A percentile compares a stretch with the other conserved stretches of the same genome.
These are phyloP conservation scores for Aspergillus fumigatiaffinis DNA, from an alignment of 2,329 filamentous ascomycete species.

Conservation along the genomic window DNA sequence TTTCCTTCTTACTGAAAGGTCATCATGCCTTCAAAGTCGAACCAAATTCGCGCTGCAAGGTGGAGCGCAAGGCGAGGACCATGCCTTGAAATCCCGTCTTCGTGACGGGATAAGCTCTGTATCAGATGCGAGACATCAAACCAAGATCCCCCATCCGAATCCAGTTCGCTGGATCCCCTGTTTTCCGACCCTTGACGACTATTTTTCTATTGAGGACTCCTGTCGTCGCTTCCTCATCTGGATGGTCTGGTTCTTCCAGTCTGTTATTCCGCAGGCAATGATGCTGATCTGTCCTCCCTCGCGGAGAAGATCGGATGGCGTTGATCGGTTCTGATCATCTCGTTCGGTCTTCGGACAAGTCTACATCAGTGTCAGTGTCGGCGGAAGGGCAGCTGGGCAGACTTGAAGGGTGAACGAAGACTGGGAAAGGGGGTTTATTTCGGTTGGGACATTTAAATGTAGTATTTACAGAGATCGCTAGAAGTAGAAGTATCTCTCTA, in stretches of 20 bases:
- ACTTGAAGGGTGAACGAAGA: not conserved
- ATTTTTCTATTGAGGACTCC: not conserved
- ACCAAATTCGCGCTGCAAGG: constrained; percentile 46
- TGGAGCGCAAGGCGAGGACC: constrained; percentile 51
- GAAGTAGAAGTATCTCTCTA: not conserved
- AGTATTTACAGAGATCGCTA: not conserved
- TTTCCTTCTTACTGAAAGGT: not conserved
- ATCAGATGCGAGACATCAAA: constrained; percentile 50
- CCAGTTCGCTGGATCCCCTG: constrained; percentile 5
- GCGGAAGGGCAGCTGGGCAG: not conserved
- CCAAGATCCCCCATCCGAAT: constrained; percentile 9
- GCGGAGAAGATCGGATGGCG: not conserved
- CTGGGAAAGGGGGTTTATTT: not conserved
- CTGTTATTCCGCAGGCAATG: not conserved
- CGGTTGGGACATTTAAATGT: not conserved
- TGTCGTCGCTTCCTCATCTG: constrained; percentile 6
- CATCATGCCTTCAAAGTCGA: not conserved
- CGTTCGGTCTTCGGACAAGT: not conserved
- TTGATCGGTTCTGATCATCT: not conserved
- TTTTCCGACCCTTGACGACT: not conserved
- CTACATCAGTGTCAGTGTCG: constrained; percentile 4
- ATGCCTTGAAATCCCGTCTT: constrained; percentile 46
- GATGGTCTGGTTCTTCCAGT: constrained; percentile 16
- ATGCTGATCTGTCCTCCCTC: not conserved
- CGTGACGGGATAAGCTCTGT: constrained; percentile 46